Percentiles rank a stretch among this genome's conserved stretches.
Conservation (phyloP, 768 basidiomycete genomes). For the Mycena venus region DNA sequence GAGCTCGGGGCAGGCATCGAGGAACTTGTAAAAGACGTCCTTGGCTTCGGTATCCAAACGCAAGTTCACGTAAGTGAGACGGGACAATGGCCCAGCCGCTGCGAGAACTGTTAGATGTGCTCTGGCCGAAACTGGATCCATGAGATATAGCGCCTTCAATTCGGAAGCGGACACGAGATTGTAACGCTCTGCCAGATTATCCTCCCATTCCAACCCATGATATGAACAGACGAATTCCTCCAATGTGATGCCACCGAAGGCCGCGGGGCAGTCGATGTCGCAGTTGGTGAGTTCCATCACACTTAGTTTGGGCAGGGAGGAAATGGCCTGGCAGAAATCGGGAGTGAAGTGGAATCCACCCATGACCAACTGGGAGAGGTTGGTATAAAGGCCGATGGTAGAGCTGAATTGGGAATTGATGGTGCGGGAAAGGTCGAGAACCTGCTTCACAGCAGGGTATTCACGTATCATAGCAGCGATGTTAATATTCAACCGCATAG, state of each 20-base stretch:
- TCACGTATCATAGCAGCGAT: background rate
- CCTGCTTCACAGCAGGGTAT: background rate
- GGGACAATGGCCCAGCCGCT: background rate
- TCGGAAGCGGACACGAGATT: slow-evolving; percentile 14
- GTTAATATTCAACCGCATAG: background rate
- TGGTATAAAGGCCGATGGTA: slow-evolving; percentile 5
- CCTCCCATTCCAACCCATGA: background rate
- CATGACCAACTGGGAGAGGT: slow-evolving; percentile 2
- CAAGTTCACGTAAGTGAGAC: background rate
- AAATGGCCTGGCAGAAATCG: slow-evolving; percentile 3
- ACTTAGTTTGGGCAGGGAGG: background rate
- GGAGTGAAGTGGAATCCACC: background rate
- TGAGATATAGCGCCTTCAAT: background rate
- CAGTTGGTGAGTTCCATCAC: background rate
- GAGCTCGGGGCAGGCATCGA: slow-evolving; percentile 17
- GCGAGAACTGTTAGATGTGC: background rate
- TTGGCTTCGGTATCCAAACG: background rate
- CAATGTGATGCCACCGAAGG: background rate
- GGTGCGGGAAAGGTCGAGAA: background rate
- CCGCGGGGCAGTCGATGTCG: background rate
- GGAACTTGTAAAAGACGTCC: slow-evolving; percentile 17
- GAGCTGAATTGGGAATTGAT: background rate
- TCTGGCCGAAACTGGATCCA: background rate
- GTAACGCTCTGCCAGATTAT: background rate
- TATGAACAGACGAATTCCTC: background rate